Evolutionary conservation across 2,329 filamentous ascomycete genomes (phyloP).

Genomic region (Fusarium ambrosium): DNA sequence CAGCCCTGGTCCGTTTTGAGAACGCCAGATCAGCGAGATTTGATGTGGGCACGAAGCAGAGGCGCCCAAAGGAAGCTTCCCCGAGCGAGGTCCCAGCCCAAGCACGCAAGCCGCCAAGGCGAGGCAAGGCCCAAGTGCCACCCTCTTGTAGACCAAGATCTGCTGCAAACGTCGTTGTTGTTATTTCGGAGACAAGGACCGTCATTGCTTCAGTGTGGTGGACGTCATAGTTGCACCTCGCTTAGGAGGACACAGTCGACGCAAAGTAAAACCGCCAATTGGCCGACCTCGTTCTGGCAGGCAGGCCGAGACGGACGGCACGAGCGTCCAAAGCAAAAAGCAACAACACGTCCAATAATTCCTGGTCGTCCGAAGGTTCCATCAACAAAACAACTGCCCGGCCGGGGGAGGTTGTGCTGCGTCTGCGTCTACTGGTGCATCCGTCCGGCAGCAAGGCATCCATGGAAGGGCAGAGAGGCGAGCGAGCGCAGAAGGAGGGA

Average conservation of each 20-base stretch:
- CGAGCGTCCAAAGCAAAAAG: slow-evolving; percentile 5
- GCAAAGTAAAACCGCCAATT: slow-evolving; percentile 4
- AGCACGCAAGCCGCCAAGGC: slow-evolving; percentile 11
- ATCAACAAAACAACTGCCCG: too few relatives aligned
- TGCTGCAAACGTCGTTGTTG: background rate
- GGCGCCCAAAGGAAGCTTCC: slow-evolving; percentile 15
- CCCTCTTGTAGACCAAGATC: slow-evolving; percentile 3
- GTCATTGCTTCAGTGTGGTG: background rate
- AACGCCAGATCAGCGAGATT: slow-evolving; percentile 45
- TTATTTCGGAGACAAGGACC: slow-evolving; percentile 9
- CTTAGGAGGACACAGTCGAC: background rate
- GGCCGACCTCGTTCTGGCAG: background rate
- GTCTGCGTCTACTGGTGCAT: background rate
- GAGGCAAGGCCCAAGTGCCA: slow-evolving; percentile 10
- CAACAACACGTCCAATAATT: background rate
- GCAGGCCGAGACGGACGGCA: slow-evolving; percentile 2
- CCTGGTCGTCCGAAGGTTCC: background rate
- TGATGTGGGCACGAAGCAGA: slow-evolving; percentile 33
- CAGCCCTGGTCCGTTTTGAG: slow-evolving; percentile 41
- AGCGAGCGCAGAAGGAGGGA: background rate
- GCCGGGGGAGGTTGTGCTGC: background rate
- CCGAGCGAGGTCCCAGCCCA: slow-evolving; percentile 20
- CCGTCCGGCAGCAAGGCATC: background rate
- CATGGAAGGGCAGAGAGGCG: background rate
- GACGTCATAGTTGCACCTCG: slow-evolving; percentile 19